Evolutionary conservation across 2,329 filamentous ascomycete species (phyloP).

Genomic region (Trichophyton mentagrophytes): DNA sequence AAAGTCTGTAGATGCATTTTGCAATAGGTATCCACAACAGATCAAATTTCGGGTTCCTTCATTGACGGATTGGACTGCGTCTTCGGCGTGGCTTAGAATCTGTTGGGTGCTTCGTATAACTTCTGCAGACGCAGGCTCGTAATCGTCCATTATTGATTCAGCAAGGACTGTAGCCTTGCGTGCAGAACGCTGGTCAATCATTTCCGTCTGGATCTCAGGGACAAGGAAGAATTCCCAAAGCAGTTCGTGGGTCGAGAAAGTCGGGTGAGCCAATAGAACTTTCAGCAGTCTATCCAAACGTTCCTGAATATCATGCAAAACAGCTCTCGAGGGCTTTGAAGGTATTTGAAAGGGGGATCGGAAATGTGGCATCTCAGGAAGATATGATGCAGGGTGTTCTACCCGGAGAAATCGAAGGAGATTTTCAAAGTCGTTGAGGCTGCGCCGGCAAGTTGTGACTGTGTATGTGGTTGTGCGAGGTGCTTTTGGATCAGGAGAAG

Average conservation of each 20-base stretch:
- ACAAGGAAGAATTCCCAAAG: constrained; percentile 98
- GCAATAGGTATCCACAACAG: constrained; percentile 61
- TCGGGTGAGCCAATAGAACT: constrained; percentile 74
- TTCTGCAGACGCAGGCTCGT: constrained; percentile 56
- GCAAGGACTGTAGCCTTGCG: constrained; percentile 71
- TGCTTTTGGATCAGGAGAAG: constrained; percentile 40
- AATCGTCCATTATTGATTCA: constrained; percentile 81
- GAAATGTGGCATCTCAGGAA: constrained; percentile 64
- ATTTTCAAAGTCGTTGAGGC: constrained; percentile 80
- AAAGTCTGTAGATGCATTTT: constrained; percentile 45
- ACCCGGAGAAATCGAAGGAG: constrained; percentile 68
- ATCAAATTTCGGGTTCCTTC: constrained; percentile 71
- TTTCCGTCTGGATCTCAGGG: constrained; percentile 77
- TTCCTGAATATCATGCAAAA: constrained; percentile 76
- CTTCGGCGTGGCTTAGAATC: constrained; percentile 80
- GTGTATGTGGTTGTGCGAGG: constrained; percentile 58
- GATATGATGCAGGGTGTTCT: constrained; percentile 91
- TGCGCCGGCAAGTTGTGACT: constrained; percentile 85
- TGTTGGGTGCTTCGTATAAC: constrained; percentile 82
- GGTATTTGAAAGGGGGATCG: constrained; percentile 87
- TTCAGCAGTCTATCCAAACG: constrained; percentile 79
- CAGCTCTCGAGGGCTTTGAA: constrained; percentile 74
- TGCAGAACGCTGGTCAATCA: constrained; percentile 77
- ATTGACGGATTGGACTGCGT: constrained; percentile 76
- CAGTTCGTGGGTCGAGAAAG: constrained; percentile 91